phyloP scores from a whole-genome alignment of 2,329 filamentous ascomycete genomes.

The Lachnellula arida region DNA sequence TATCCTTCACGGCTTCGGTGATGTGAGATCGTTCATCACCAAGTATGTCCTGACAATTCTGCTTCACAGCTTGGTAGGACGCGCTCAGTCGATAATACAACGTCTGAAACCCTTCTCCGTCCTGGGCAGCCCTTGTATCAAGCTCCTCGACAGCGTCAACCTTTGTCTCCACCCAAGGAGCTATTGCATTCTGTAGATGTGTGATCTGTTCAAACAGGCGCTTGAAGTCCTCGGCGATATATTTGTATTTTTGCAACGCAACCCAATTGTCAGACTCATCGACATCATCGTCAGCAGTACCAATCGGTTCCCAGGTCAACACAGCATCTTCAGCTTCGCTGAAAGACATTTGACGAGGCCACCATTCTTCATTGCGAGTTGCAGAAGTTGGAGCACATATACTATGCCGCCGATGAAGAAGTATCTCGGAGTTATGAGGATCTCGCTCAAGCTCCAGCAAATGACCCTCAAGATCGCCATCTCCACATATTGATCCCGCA shows the following conservation, averaged over 20 bases:
- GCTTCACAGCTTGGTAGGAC: constrained; percentile 62
- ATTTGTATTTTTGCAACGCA: constrained; percentile 33
- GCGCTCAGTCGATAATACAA: constrained; percentile 69
- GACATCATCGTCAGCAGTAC: constrained; percentile 38
- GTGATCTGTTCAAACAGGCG: constrained; percentile 50
- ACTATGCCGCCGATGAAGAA: constrained; percentile 60
- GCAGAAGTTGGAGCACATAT: constrained; percentile 36
- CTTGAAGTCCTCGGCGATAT: constrained; percentile 49
- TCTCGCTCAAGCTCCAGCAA: constrained; percentile 46
- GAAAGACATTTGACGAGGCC: constrained; percentile 71
- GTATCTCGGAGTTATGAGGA: constrained; percentile 39
- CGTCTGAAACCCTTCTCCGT: constrained; percentile 60
- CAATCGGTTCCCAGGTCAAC: constrained; percentile 58
- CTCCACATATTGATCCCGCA: constrained; percentile 54
- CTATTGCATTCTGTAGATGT: constrained; percentile 47
- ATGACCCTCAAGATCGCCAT: constrained; percentile 53
- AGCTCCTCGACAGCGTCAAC: constrained; percentile 53
- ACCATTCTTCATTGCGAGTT: constrained; percentile 51
- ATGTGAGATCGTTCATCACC: constrained; percentile 64
- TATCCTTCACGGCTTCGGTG: constrained; percentile 67
- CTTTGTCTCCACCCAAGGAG: constrained; percentile 57
- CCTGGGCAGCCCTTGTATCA: constrained; percentile 56
- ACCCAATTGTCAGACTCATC: constrained; percentile 28
- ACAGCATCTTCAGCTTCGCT: constrained; percentile 71
- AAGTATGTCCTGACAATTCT: constrained; percentile 64